These are phyloP conservation scores for Rhododendron mucronatum DNA, from an alignment of 148 eudicot species.

Conservation along the genomic window DNA sequence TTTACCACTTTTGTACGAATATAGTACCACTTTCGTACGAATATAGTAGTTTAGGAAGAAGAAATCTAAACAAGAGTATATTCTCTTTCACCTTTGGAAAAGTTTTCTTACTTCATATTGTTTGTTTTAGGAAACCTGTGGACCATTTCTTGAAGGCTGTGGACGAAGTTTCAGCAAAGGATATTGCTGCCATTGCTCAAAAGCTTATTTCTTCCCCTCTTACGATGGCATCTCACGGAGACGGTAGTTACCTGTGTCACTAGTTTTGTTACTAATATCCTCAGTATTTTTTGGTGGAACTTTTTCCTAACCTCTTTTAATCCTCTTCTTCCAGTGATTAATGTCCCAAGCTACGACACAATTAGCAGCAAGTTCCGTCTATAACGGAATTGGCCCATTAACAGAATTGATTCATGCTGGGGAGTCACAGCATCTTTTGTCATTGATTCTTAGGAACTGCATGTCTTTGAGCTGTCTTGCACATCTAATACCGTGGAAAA, in stretches of 20 bases:
- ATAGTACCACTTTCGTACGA: too few relatives aligned
- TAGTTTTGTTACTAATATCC: neutral
- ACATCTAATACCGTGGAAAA: constrained; percentile 6
- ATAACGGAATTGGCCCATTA: constrained; percentile 19
- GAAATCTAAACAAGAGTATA: neutral
- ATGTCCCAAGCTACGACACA: constrained; percentile 61
- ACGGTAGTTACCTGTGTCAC: constrained; percentile 44
- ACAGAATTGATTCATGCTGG: constrained; percentile 11
- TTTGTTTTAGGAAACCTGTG: constrained; percentile 56
- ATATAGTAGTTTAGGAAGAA: neutral
- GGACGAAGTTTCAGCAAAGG: constrained; percentile 58
- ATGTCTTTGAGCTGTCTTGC: constrained; percentile 10
- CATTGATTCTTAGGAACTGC: neutral
- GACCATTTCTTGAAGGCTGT: constrained; percentile 64
- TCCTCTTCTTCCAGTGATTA: constrained; percentile 42
- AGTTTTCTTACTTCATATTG: neutral
- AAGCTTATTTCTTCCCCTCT: constrained; percentile 81
- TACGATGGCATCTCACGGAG: constrained; percentile 86
- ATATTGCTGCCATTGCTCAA: constrained; percentile 49
- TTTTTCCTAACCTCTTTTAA: neutral
- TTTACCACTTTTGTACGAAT: neutral
- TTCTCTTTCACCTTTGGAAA: neutral
- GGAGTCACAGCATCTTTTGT: neutral
- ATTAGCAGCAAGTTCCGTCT: constrained; percentile 50
- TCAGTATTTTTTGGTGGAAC: neutral